phyloP scores from a whole-genome alignment of 805 yeast genomes.

The Saturnispora dispora region DNA sequence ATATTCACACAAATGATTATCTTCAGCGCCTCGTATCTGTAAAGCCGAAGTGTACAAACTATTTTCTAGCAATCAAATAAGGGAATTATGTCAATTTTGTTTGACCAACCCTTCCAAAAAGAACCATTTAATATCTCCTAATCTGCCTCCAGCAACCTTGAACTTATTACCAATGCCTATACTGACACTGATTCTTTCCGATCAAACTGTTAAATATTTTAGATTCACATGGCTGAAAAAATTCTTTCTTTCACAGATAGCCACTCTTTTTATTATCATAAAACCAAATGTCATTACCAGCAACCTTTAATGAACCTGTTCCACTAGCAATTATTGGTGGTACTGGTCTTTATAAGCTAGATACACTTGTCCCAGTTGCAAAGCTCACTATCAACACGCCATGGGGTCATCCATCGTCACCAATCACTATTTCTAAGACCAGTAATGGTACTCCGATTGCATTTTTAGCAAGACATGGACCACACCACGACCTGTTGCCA shows the following conservation, averaged over 20 bases:
- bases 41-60: too few species aligned
- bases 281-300: slow-evolving; percentile 29
- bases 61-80: too few species aligned
- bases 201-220: neutral
- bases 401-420: slow-evolving; percentile 95
- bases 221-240: neutral
- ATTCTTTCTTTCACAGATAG: neutral
- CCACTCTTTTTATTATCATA: neutral
- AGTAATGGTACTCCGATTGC: slow-evolving; percentile 76
- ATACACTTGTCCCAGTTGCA: slow-evolving; percentile 78
- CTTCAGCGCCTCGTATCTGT: too few species aligned
- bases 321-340: slow-evolving; percentile 92
- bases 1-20: too few species aligned
- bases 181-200: neutral
- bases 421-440: slow-evolving; percentile 84
- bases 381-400: slow-evolving; percentile 79
- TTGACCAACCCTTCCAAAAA: too few species aligned
- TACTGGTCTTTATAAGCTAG: slow-evolving; percentile 89
- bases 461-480: slow-evolving; percentile 91
- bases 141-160: too few species aligned
- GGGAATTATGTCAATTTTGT: too few species aligned
- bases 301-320: slow-evolving; percentile 54
- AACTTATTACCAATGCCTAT: neutral
- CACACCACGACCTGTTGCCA: slow-evolving; percentile 82
- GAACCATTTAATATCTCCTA: too few species aligned